Conservation (phyloP, 768 basidiomycete genomes). For the Lentinula boryana region DNA sequence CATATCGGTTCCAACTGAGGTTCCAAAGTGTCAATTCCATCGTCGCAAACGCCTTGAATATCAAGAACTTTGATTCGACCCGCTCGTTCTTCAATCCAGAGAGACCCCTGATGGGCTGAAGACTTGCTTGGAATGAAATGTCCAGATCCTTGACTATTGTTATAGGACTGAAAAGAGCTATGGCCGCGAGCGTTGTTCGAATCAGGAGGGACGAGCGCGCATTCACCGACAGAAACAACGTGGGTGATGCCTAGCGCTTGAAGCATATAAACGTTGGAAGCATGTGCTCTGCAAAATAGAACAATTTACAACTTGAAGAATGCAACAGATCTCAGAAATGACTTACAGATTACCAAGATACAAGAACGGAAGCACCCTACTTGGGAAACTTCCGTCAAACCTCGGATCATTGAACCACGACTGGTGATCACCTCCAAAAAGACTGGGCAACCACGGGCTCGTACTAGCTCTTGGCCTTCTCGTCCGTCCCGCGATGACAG, state of each 20-base stretch:
- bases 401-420: constrained; percentile 92
- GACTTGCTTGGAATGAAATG: constrained; percentile 41
- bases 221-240: constrained; percentile 95
- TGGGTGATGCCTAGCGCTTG: constrained; percentile 95
- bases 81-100: constrained; percentile 85
- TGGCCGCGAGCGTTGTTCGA: not conserved
- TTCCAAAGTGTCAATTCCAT: constrained; percentile 92
- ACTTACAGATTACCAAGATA: constrained; percentile 93
- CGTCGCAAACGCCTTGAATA: constrained; percentile 90
- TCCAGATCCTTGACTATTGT: constrained; percentile 6
- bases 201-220: constrained; percentile 74
- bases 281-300: constrained; percentile 66
- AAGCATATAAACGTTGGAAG: constrained; percentile 92
- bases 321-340: too few relatives aligned
- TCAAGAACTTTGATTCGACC: constrained; percentile 88
- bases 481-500: not conserved
- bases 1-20: constrained; percentile 85
- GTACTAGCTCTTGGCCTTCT: constrained; percentile 68
- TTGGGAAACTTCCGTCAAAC: constrained; percentile 96
- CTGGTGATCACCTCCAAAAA: constrained; percentile 66
- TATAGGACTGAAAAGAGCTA: not conserved
- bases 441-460: constrained; percentile 55
- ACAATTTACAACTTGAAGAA: not conserved
- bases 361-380: constrained; percentile 85
- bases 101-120: constrained; percentile 55